Evolutionary conservation across 148 eudicot genomes (phyloP), one percentile per base, ranked within the genome.

Genomic region (Polygonum maritimum): DNA sequence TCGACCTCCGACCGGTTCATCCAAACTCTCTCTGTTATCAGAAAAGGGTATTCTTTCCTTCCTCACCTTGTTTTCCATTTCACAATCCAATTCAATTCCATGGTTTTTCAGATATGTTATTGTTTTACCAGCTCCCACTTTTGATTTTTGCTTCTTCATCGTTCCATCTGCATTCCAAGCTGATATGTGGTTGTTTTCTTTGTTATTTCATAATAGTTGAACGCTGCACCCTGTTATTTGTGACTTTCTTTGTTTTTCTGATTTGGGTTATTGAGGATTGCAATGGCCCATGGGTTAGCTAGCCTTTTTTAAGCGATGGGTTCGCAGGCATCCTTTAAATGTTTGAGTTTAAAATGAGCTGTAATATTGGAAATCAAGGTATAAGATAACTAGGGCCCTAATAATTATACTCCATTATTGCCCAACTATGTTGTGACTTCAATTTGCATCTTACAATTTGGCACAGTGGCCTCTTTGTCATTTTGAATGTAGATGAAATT

Each of bases 1-100:
- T 21, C 33, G 12, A 6, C 63, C 35, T 67, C 71, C 71, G 44
- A 67, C 45, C 41, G 41, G 45, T 67, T 67, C 71, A 35, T 67
- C 40, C 45, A 19, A 63, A 33, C 40, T 63, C 45, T 15, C 3
- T 38, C 41, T 15, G 8, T 57, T 16, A 5, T 44, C 15, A 5
- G 71, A 38, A 16, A 63, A 38, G 21, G 71, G 44, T 67, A 67
- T 67, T 67, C 71, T 38, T 67, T 67, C 16, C 71, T 67, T 67
- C 71, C 71, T 67, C 2, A 19, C 41, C 44, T n/a, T 16, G 44
- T 38, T 67, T 36, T 38, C 4, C 45, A 14, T 14, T 38, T 38
- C 44, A 33, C 22, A 67, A 67, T 36, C 71, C 41, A 67, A 67
- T 63, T 63, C 21, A 67, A 67, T 67, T 67, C 44, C 71, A 67